Percentiles rank a stretch among this genome's conserved stretches.
These are phyloP conservation scores for Cicer arietinum DNA, from an alignment of 306 rosid species.

Conservation along the genomic window DNA sequence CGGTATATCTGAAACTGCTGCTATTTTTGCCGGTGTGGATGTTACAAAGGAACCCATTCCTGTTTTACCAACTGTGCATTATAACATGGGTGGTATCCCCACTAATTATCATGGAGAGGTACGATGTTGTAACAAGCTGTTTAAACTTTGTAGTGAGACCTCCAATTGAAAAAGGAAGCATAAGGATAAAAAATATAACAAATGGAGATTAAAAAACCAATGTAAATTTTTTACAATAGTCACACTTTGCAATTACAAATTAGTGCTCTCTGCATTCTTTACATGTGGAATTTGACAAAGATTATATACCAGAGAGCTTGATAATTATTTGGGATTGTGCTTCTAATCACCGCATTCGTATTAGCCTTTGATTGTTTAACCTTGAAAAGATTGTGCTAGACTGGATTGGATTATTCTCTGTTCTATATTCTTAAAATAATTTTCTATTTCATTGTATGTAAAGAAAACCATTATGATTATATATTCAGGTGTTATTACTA, in stretches of 20 bases:
- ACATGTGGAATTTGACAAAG: background rate
- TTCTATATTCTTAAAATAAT: background rate
- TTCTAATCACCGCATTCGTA: background rate
- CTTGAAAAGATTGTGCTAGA: background rate
- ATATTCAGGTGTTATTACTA: background rate
- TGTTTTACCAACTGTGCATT: conserved; percentile 96
- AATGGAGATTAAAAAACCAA: background rate
- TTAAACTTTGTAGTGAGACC: background rate
- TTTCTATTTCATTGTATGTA: background rate
- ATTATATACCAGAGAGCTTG: background rate
- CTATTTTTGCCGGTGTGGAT: conserved; percentile 99
- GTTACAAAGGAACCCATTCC: conserved; percentile 98
- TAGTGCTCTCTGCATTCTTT: background rate
- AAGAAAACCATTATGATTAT: background rate
- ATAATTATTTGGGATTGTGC: conserved; percentile 15
- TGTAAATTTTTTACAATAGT: conserved; percentile 15
- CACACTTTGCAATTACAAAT: background rate
- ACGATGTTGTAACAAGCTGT: conserved; percentile 34
- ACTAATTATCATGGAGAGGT: conserved; percentile 96
- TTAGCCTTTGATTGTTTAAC: background rate
- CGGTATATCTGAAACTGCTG: conserved; percentile 99
- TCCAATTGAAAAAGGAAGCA: background rate
- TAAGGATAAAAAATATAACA: conserved; percentile 1
- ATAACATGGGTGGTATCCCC: conserved; percentile 98
- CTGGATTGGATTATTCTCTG: background rate